Evolutionary conservation across 2,329 filamentous ascomycete genomes (phyloP), one percentile per base, ranked within the genome.

Genomic region (Capronia epimyces): DNA sequence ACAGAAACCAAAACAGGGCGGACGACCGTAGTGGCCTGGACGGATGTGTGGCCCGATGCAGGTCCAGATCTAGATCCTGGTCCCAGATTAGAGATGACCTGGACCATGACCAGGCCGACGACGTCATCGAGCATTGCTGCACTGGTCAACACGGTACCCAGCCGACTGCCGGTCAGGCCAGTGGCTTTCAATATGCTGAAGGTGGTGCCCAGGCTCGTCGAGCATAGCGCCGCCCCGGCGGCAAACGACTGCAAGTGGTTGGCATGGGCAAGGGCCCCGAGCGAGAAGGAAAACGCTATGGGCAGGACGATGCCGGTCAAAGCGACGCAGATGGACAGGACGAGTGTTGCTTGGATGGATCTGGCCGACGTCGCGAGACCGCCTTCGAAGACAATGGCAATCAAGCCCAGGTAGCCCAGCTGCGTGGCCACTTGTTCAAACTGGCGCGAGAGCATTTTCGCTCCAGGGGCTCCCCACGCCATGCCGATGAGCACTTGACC

Each of bases 101-200:
- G 80, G 0, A 89, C 83, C 79, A 91, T 85, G 6, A 90, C 79
- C 8, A 91, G 69, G 0, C 57, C 57, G 1, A 87, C 77, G 0
- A 91, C 82, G 67, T 93, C 87, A 63, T 93, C 87, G 69, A 93
- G 79, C 79, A 93, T 87, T 0, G 87, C 87, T 1, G 86, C 86
- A 52, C 79, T 83, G 2, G 80, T 79, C 0, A 89, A 73, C 0
- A 93, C 78, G 7, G 68, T 81, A 50, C 70, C 87, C 0, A 83
- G 64, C 1, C 79, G 68, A 7, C 76, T 81, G 1, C 69, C 64
- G n/a, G 69, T 70, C 9, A 84, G 65, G 1, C 73, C 73, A 2
- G 80, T 82, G 7, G 87, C 83, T 0, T 76, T 78, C 0, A 85
- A 67, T 2, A 85, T 75, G 0, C 80, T 78, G 57, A 84, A 84